phyloP scores from a whole-genome alignment of 768 basidiomycete species.

The Tricholoma saponaceum region DNA sequence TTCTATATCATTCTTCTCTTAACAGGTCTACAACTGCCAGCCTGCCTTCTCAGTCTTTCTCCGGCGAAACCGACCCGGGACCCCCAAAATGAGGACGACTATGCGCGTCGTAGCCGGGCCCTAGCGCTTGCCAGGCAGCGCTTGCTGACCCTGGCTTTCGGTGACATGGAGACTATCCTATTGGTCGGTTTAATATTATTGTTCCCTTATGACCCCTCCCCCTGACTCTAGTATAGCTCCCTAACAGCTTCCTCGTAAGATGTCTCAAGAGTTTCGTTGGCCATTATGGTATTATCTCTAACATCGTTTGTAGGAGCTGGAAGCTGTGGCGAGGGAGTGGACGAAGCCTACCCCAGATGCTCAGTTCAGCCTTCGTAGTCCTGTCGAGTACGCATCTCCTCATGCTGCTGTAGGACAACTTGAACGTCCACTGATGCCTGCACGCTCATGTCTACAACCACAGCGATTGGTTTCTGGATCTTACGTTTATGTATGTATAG shows the following conservation, averaged over 20 bases:
- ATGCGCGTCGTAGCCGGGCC: constrained; percentile 47
- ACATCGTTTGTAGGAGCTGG: constrained; percentile 58
- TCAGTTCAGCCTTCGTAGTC: constrained; percentile 70
- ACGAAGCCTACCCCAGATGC: constrained; percentile 81
- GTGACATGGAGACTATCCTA: constrained; percentile 83
- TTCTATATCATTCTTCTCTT: constrained; percentile 29
- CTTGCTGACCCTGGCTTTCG: constrained; percentile 77
- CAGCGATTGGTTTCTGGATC: constrained; percentile 79
- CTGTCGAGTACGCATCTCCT: constrained; percentile 83
- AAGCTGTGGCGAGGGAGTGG: constrained; percentile 79
- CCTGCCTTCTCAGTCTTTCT: constrained; percentile 48
- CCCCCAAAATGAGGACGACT: constrained; percentile 64
- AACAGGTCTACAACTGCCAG: constrained; percentile 64
- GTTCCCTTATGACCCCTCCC: constrained; percentile 7
- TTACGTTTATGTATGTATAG: constrained; percentile 69
- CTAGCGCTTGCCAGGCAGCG: constrained; percentile 72
- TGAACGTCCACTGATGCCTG: constrained; percentile 6
- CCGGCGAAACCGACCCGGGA: constrained; percentile 75
- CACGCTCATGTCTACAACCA: constrained; percentile 18
- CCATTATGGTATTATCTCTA: constrained; percentile 4
- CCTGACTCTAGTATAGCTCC: constrained; percentile 45
- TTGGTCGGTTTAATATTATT: constrained; percentile 44
- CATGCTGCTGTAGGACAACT: constrained; percentile 67
- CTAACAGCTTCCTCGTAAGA: constrained; percentile 60
- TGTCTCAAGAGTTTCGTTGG: background rate